phyloP scores from a whole-genome alignment of 2,329 filamentous ascomycete genomes.

The Beauveria australis region DNA sequence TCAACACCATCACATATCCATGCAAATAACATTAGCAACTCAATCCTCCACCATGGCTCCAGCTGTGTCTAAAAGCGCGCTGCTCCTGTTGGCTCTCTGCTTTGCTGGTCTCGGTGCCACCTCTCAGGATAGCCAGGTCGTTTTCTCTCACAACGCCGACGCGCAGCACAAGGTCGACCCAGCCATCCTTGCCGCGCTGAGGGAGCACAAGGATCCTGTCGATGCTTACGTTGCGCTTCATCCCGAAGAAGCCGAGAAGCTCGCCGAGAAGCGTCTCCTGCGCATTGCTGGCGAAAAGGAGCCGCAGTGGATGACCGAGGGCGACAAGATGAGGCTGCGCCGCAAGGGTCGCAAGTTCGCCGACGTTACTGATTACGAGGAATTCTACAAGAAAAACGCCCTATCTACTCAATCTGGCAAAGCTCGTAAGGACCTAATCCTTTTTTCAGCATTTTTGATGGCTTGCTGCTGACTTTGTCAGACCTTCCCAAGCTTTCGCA shows the following conservation, averaged over 20 bases:
- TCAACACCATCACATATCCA: neutral
- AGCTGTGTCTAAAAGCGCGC: neutral
- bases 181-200: slow-evolving; percentile 18
- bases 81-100: neutral
- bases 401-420: slow-evolving; percentile 18
- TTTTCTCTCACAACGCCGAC: slow-evolving; percentile 11
- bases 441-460: neutral
- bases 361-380: slow-evolving; percentile 59
- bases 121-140: slow-evolving; percentile 11
- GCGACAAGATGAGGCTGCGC: slow-evolving; percentile 63
- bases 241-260: slow-evolving; percentile 19
- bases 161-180: slow-evolving; percentile 15
- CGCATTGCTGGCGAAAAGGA: slow-evolving; percentile 56
- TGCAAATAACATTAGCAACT: neutral
- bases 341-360: slow-evolving; percentile 62
- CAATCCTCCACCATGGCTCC: neutral
- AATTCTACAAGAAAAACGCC: slow-evolving; percentile 31
- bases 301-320: slow-evolving; percentile 60
- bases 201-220: slow-evolving; percentile 21
- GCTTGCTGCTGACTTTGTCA: slow-evolving; percentile 8
- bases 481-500: slow-evolving; percentile 32
- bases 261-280: slow-evolving; percentile 45
- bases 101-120: slow-evolving; percentile 8
- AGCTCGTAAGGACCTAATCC: slow-evolving; percentile 19
- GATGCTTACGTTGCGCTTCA: slow-evolving; percentile 21